Percentiles rank a stretch among this genome's conserved stretches.
phyloP scores from a whole-genome alignment of 225 moss, liverwort and hornwort genomes.

The Bryum argenteum region DNA sequence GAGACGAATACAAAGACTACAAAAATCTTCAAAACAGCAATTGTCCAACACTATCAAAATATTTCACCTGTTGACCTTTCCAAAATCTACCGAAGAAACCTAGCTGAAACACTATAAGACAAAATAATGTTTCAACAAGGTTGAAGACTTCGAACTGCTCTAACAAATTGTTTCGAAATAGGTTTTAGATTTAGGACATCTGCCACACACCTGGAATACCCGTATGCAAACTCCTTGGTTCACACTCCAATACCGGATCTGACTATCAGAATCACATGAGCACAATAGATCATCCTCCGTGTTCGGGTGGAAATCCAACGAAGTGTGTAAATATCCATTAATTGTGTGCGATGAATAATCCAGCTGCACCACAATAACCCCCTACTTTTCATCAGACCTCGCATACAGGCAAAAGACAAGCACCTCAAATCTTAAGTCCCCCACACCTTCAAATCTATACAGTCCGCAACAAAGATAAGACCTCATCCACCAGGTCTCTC shows the following conservation, averaged over 20 bases:
- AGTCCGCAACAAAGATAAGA: neutral
- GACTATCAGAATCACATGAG: conserved; percentile 96
- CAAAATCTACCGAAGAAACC: too few relatives aligned
- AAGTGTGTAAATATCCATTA: conserved; percentile 88
- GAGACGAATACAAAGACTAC: too few relatives aligned
- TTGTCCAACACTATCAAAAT: too few relatives aligned
- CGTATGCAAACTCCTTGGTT: conserved; percentile 86
- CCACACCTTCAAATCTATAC: neutral
- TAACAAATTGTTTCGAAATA: too few relatives aligned
- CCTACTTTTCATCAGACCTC: conserved; percentile 15
- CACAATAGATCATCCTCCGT: conserved; percentile 95
- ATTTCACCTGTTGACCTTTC: too few relatives aligned
- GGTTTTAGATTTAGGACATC: too few relatives aligned
- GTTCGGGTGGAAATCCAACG: conserved; percentile 92
- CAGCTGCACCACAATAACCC: conserved; percentile 63
- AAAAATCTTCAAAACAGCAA: too few relatives aligned
- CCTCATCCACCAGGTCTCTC: neutral
- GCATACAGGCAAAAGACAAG: neutral
- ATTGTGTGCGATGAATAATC: conserved; percentile 82
- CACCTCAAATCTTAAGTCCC: neutral
- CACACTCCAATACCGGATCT: conserved; percentile 98
- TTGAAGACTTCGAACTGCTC: too few relatives aligned
- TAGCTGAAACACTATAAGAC: too few relatives aligned
- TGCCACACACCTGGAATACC: conserved; percentile 75
- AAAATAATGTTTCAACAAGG: too few relatives aligned